Evolutionary conservation across 495 filamentous ascomycete species (phyloP).

Genomic region (Halenospora varia): DNA sequence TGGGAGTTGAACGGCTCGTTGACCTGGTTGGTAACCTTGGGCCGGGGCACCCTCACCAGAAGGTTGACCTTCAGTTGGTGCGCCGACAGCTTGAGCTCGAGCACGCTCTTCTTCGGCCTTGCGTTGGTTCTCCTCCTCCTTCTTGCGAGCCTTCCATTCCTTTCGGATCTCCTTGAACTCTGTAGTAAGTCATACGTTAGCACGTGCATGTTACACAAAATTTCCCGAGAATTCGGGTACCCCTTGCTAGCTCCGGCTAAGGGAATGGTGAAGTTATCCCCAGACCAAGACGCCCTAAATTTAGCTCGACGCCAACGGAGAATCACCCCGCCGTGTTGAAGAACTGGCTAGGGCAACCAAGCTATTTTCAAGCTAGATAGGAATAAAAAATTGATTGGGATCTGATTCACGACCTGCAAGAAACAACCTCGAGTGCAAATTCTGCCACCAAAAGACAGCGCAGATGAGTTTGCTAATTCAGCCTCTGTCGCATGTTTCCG

Average conservation of each 20-base stretch:
- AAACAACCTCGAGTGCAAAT: no score
- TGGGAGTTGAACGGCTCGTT: constrained; percentile 66
- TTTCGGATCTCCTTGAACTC: constrained; percentile 99
- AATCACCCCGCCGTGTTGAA: constrained; percentile 8
- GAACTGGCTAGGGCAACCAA: constrained; percentile 2
- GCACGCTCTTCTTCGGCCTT: constrained; percentile 90
- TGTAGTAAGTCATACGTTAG: constrained; percentile 42
- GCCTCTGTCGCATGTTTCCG: no score
- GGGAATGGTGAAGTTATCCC: constrained; percentile 25
- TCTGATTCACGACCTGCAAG: no score
- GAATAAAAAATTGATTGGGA: no score
- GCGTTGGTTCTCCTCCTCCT: constrained; percentile 89
- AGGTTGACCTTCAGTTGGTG: constrained; percentile 53
- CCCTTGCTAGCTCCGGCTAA: constrained; percentile 23
- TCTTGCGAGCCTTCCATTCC: constrained; percentile 98
- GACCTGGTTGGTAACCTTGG: constrained; percentile 54
- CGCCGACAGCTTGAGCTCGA: constrained; percentile 56
- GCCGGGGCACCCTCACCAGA: constrained; percentile 57
- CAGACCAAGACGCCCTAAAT: constrained; percentile 9
- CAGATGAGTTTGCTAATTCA: background rate
- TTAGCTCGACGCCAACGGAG: constrained; percentile 22
- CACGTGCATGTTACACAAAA: constrained; percentile 25
- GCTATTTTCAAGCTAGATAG: no score
- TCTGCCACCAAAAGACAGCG: background rate
- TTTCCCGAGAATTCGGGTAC: constrained; percentile 14